These are phyloP conservation scores for Didymosphaeria variabile DNA, from an alignment of 2,329 filamentous ascomycete species.

Conservation along the genomic window DNA sequence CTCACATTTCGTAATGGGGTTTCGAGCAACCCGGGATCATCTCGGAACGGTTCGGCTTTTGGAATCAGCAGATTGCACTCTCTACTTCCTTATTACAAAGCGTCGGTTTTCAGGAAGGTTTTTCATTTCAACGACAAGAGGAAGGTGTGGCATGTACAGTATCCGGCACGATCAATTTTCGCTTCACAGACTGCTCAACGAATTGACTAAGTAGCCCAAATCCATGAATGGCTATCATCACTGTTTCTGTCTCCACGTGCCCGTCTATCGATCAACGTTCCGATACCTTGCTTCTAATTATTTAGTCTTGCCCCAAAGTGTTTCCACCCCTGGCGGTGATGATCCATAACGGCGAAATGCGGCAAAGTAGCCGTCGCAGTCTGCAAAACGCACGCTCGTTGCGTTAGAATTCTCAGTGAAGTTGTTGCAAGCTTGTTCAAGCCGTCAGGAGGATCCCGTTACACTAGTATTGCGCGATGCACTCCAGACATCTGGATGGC, in stretches of 20 bases:
- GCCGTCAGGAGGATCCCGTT: background rate
- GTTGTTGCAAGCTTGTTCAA: background rate
- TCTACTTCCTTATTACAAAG: conserved; percentile 17
- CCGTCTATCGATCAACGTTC: background rate
- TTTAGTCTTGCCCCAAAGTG: background rate
- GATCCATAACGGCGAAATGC: background rate
- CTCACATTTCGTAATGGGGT: conserved; percentile 21
- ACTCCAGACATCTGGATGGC: background rate
- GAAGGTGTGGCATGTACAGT: conserved; percentile 34
- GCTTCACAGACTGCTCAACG: conserved; percentile 25
- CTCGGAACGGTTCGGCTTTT: background rate
- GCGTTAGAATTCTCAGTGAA: background rate
- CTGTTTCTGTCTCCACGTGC: conserved; percentile 11
- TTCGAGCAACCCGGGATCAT: conserved; percentile 23
- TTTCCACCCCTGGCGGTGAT: no score
- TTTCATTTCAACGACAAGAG: conserved; percentile 16
- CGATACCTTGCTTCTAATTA: background rate
- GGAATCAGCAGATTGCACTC: conserved; percentile 19
- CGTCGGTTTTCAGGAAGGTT: background rate
- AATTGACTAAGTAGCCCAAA: conserved; percentile 27
- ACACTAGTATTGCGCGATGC: background rate
- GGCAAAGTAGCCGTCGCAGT: background rate
- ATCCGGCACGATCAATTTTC: conserved; percentile 23
- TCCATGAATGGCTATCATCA: conserved; percentile 26
- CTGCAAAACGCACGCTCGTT: background rate